phyloP scores from a whole-genome alignment of 2,329 filamentous ascomycete genomes.

The Fusarium phyllophilum region DNA sequence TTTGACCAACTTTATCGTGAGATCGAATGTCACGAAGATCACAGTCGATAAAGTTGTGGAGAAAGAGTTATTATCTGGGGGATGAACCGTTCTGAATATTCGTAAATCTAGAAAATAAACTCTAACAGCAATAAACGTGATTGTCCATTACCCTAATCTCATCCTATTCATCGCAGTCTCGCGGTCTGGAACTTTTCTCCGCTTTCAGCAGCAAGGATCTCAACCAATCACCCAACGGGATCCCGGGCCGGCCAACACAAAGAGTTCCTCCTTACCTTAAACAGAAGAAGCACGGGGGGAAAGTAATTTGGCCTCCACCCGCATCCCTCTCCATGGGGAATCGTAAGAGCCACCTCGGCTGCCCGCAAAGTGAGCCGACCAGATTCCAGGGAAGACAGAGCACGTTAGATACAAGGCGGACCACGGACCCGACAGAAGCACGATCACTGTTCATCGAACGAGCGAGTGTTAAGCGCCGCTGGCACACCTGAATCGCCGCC shows the following conservation, averaged over 20 bases:
- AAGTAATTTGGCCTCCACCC: constrained; percentile 5
- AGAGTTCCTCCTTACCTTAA: not conserved
- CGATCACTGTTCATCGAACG: not conserved
- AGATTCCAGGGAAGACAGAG: not conserved
- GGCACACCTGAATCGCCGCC: not conserved
- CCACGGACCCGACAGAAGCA: constrained; percentile 23
- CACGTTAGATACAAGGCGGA: constrained; percentile 6
- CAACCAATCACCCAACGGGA: constrained; percentile 24
- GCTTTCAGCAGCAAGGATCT: constrained; percentile 2
- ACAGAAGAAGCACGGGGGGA: not conserved
- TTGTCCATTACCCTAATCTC: not conserved
- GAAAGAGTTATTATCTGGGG: not conserved
- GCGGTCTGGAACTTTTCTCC: not conserved
- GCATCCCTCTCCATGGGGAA: not conserved
- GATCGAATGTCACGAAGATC: not conserved
- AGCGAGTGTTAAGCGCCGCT: constrained; percentile 6
- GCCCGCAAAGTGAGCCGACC: constrained; percentile 11
- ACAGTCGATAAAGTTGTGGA: not conserved
- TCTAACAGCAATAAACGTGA: not conserved
- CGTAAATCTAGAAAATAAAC: not conserved
- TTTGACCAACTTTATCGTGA: not conserved
- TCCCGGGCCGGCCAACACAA: constrained; percentile 20
- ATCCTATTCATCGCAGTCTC: not conserved
- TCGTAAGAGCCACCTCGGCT: constrained; percentile 14
- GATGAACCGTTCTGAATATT: not conserved